phyloP scores from a whole-genome alignment of 805 yeast genomes.

The Maudiozyma serrabonitensis region DNA sequence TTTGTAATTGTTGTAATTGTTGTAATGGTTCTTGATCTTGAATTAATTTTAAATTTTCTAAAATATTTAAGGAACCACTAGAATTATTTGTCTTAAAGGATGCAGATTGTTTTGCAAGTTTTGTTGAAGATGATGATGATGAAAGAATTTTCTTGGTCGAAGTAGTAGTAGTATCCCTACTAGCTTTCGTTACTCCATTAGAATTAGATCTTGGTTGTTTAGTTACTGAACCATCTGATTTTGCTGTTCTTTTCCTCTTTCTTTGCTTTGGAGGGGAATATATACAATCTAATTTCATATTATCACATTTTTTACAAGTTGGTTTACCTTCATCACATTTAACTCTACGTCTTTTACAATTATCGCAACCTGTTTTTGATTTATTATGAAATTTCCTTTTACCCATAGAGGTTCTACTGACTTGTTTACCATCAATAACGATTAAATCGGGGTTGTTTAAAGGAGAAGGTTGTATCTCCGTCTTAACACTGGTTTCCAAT shows the following conservation, averaged over 20 bases:
- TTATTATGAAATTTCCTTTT: slow-evolving; percentile 85
- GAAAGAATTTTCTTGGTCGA: too few species aligned
- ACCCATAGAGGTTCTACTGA: slow-evolving; percentile 41
- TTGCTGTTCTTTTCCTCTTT: slow-evolving; percentile 2
- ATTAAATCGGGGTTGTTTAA: slow-evolving; percentile 19
- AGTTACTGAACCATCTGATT: neutral
- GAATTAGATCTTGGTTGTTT: neutral
- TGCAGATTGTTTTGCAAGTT: too few species aligned
- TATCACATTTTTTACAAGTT: slow-evolving; percentile 63
- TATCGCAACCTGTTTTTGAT: slow-evolving; percentile 79
- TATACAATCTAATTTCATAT: slow-evolving; percentile 71
- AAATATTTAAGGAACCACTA: neutral
- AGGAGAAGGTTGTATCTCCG: too few species aligned
- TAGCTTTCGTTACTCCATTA: neutral
- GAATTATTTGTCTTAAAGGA: neutral
- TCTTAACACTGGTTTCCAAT: too few species aligned
- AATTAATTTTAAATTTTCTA: neutral
- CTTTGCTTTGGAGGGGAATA: slow-evolving; percentile 31
- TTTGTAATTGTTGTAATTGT: slow-evolving; percentile 21
- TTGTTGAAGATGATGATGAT: too few species aligned
- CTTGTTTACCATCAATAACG: slow-evolving; percentile 33
- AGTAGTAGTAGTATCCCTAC: too few species aligned
- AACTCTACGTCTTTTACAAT: slow-evolving; percentile 82
- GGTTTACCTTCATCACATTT: slow-evolving; percentile 89
- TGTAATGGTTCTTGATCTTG: slow-evolving; percentile 10